Evolutionary conservation across 306 rosid genomes (phyloP).

Genomic region (Sicyos baderoa): DNA sequence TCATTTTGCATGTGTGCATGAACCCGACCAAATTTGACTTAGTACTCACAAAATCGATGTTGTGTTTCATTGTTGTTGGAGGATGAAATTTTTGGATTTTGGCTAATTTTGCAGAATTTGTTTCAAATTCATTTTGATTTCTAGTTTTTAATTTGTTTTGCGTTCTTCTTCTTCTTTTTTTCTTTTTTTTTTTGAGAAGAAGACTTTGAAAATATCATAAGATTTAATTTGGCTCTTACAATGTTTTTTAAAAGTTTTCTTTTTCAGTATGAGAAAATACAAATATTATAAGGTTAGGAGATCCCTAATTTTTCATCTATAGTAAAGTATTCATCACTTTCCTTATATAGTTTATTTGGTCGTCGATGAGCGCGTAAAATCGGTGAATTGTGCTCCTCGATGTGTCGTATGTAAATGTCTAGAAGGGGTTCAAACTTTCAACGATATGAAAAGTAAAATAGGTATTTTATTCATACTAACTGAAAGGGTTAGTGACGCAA

Average conservation of each 20-base stretch:
- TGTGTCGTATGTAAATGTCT: not conserved
- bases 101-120: not conserved
- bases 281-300: not conserved
- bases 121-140: not conserved
- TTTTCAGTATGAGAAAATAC: not conserved
- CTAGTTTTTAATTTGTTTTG: not conserved
- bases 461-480: no score
- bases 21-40: constrained; percentile 11
- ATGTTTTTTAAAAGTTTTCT: not conserved
- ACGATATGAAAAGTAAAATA: no score
- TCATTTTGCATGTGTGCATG: not conserved
- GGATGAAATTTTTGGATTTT: not conserved
- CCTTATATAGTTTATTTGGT: not conserved
- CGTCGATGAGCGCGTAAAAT: not conserved
- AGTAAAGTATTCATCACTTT: not conserved
- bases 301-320: not conserved
- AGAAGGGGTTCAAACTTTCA: no score
- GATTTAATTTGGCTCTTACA: not conserved
- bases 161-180: not conserved
- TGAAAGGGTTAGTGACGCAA: no score
- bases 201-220: not conserved
- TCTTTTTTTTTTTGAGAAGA: not conserved
- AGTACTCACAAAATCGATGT: not conserved
- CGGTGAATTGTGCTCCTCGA: not conserved
- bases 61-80: not conserved